phyloP scores from a whole-genome alignment of 495 filamentous ascomycete species.

The Clohesyomyces aquaticus region DNA sequence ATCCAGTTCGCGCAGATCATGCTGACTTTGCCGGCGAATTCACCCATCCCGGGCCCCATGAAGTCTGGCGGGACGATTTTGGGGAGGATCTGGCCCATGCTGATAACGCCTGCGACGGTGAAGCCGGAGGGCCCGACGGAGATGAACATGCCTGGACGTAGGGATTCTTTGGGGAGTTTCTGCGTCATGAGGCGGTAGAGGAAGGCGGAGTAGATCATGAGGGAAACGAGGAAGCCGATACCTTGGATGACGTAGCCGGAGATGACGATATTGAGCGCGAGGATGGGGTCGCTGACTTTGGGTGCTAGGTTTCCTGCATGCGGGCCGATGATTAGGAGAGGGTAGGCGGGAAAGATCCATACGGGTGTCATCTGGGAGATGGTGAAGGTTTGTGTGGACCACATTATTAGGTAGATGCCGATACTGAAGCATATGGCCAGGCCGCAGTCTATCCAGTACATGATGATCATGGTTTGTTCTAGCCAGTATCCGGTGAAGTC shows the following conservation, averaged over 20 bases:
- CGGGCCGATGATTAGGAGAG: slow-evolving; percentile 77
- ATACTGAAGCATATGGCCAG: slow-evolving; percentile 66
- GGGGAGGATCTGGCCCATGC: slow-evolving; percentile 56
- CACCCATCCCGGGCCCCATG: slow-evolving; percentile 58
- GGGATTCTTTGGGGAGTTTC: slow-evolving; percentile 76
- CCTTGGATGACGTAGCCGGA: slow-evolving; percentile 76
- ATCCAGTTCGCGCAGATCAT: slow-evolving; percentile 61
- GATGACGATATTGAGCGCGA: slow-evolving; percentile 66
- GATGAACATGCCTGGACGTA: slow-evolving; percentile 84
- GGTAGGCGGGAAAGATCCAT: slow-evolving; percentile 92
- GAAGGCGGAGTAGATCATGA: slow-evolving; percentile 86
- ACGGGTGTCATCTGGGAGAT: slow-evolving; percentile 87
- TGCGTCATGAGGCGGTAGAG: slow-evolving; percentile 91
- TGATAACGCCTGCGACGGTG: slow-evolving; percentile 70
- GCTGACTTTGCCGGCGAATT: slow-evolving; percentile 58
- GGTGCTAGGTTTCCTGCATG: slow-evolving; percentile 69
- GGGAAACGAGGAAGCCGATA: slow-evolving; percentile 79
- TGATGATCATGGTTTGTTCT: slow-evolving; percentile 59
- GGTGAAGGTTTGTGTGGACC: slow-evolving; percentile 75
- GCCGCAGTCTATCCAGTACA: slow-evolving; percentile 76
- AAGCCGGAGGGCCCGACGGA: slow-evolving; percentile 80
- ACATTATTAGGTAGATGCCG: slow-evolving; percentile 74
- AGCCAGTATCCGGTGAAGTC: slow-evolving; percentile 69
- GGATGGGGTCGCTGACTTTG: slow-evolving; percentile 47
- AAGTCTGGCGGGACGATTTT: slow-evolving; percentile 57